A percentile compares a stretch with the other conserved stretches of the same genome.
Evolutionary conservation across 768 basidiomycete species (phyloP).

Genomic region (Boletus vinaceobasis): DNA sequence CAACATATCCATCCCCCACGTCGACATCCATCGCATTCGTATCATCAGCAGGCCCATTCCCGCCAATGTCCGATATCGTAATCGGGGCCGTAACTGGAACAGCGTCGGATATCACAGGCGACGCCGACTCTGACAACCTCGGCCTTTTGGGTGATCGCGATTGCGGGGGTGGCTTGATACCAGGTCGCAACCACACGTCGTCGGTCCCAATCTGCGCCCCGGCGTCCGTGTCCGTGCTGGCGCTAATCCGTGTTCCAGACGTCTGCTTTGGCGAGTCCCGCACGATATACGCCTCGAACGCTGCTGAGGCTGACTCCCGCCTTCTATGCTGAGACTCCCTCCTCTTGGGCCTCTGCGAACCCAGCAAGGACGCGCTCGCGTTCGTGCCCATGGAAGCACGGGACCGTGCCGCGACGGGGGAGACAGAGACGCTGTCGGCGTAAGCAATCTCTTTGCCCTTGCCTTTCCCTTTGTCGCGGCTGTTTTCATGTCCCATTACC

Average conservation of each 20-base stretch:
- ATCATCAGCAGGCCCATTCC: neutral
- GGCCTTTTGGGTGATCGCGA: neutral
- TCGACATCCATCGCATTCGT: neutral
- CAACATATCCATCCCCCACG: neutral
- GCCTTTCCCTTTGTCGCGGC: neutral
- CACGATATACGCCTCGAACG: constrained; percentile 21
- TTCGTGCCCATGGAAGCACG: neutral
- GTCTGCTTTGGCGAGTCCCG: constrained; percentile 1
- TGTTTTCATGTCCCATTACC: neutral
- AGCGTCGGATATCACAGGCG: neutral
- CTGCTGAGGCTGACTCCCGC: constrained; percentile 11
- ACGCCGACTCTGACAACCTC: neutral
- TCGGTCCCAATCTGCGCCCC: neutral
- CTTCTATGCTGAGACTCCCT: neutral
- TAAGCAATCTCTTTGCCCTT: neutral
- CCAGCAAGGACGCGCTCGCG: neutral
- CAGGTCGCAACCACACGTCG: neutral
- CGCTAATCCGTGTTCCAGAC: no score
- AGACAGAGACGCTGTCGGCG: neutral
- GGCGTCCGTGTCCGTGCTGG: neutral
- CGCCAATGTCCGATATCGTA: neutral
- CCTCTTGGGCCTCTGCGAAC: neutral
- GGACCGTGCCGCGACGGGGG: neutral
- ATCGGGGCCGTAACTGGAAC: neutral
- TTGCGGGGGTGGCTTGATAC: neutral